These are phyloP conservation scores for Moniliella sp. DNA, from an alignment of 1,284 basidiomycete species.

Conservation along the genomic window DNA sequence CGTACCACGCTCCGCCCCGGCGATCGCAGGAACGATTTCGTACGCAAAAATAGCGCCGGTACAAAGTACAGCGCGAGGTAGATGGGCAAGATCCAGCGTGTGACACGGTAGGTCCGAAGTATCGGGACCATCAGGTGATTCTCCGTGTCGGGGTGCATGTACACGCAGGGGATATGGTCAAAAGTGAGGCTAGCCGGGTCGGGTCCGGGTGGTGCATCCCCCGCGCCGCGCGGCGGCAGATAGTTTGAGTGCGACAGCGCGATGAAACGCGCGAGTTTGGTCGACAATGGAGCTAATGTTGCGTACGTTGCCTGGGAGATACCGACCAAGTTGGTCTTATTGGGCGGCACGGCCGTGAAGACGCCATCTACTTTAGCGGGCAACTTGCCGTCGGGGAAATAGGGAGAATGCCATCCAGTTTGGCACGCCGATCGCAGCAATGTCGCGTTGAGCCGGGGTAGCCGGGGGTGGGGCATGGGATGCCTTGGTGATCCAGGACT, in stretches of 20 bases:
- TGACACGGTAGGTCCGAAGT: slow-evolving; percentile 58
- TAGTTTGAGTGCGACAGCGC: too few species aligned
- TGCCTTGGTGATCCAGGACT: slow-evolving; percentile 26
- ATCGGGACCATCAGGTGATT: slow-evolving; percentile 49
- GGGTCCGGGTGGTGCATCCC: too few species aligned
- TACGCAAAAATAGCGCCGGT: slow-evolving; percentile 39
- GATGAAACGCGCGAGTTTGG: background rate
- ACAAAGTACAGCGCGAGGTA: slow-evolving; percentile 79
- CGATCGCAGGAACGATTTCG: slow-evolving; percentile 19
- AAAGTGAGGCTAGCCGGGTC: too few species aligned
- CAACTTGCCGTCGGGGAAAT: slow-evolving; percentile 18
- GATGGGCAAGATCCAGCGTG: slow-evolving; percentile 51
- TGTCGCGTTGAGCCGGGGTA: slow-evolving; percentile 1
- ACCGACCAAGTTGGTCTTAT: too few species aligned
- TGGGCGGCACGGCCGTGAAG: too few species aligned
- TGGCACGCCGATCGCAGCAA: background rate
- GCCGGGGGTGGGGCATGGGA: slow-evolving; percentile 9
- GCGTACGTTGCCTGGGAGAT: too few species aligned
- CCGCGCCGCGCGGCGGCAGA: too few species aligned
- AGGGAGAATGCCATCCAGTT: slow-evolving; percentile 1
- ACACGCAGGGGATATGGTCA: slow-evolving; percentile 14
- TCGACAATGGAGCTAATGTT: slow-evolving; percentile 17
- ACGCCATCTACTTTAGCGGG: too few species aligned
- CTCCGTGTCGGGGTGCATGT: slow-evolving; percentile 59
- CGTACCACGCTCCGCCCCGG: slow-evolving; percentile 28